phyloP scores from a whole-genome alignment of 495 filamentous ascomycete genomes.

The Daldinia loculata region DNA sequence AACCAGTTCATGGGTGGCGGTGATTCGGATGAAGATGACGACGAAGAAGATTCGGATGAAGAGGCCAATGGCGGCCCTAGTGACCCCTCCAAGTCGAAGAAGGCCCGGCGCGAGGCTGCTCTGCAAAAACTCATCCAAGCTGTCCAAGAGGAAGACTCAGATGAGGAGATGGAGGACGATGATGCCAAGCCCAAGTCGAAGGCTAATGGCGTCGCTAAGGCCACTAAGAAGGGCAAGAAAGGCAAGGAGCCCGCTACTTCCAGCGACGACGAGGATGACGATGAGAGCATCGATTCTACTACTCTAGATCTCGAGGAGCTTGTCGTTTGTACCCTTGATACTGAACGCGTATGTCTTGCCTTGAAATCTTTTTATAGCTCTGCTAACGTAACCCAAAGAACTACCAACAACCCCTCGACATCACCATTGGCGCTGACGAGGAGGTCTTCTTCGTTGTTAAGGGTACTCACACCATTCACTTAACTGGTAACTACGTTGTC shows the following conservation, averaged over 20 bases:
- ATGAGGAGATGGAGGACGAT: constrained; percentile 67
- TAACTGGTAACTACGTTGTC: constrained; percentile 93
- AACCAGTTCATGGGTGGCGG: constrained; percentile 56
- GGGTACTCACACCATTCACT: constrained; percentile 87
- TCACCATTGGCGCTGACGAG: constrained; percentile 87
- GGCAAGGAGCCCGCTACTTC: constrained; percentile 80
- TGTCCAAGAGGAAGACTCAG: constrained; percentile 64
- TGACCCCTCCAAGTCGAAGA: constrained; percentile 86
- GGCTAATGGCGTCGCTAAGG: constrained; percentile 55
- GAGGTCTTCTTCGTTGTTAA: constrained; percentile 88
- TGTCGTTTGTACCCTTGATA: constrained; percentile 93
- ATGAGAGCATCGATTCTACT: constrained; percentile 66
- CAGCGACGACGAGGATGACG: constrained; percentile 69
- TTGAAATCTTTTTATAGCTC: neutral
- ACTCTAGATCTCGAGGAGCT: constrained; percentile 73
- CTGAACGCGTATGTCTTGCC: constrained; percentile 60
- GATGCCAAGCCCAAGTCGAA: constrained; percentile 70
- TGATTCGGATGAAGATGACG: constrained; percentile 50
- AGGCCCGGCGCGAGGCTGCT: constrained; percentile 74
- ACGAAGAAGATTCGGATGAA: constrained; percentile 67
- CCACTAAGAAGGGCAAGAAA: constrained; percentile 84
- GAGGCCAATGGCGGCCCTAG: constrained; percentile 88
- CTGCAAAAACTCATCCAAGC: constrained; percentile 76
- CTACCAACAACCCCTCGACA: constrained; percentile 94
- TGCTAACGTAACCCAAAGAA: constrained; percentile 64